These are phyloP conservation scores for Phytophthora nicotianae DNA, from an alignment of 352 stramenopile species.

Conservation along the genomic window DNA sequence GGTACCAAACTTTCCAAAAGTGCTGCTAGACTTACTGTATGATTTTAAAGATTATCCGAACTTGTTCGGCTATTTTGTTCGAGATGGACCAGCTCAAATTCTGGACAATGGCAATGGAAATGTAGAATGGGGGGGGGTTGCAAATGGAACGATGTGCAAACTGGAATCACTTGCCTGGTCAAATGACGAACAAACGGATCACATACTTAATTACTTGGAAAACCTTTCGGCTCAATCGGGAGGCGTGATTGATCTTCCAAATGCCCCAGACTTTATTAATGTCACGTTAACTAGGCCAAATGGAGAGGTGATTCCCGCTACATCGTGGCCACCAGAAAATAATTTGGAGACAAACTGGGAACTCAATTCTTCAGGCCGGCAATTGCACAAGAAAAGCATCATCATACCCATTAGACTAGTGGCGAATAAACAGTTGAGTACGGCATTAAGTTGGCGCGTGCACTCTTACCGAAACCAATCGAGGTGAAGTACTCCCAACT, in stretches of 20 bases:
- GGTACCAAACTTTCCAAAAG: no score
- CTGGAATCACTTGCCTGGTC: neutral
- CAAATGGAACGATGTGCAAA: neutral
- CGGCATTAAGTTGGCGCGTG: neutral
- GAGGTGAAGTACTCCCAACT: neutral
- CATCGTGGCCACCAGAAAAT: neutral
- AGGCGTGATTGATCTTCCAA: neutral
- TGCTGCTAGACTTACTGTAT: neutral
- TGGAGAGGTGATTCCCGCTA: neutral
- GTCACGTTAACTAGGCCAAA: neutral
- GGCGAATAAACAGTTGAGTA: neutral
- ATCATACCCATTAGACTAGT: neutral
- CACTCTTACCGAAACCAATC: neutral
- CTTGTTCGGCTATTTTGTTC: neutral
- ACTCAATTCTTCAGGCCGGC: neutral
- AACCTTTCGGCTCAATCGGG: neutral
- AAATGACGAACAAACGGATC: neutral
- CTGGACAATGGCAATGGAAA: neutral
- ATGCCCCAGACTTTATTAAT: neutral
- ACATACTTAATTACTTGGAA: neutral
- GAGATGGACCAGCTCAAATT: neutral
- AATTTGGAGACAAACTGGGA: neutral
- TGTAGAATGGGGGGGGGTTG: neutral
- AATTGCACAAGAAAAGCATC: neutral
- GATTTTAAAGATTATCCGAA: neutral